Conservation (phyloP, 2,329 filamentous ascomycete species). For the Apiospora pterosperma region DNA sequence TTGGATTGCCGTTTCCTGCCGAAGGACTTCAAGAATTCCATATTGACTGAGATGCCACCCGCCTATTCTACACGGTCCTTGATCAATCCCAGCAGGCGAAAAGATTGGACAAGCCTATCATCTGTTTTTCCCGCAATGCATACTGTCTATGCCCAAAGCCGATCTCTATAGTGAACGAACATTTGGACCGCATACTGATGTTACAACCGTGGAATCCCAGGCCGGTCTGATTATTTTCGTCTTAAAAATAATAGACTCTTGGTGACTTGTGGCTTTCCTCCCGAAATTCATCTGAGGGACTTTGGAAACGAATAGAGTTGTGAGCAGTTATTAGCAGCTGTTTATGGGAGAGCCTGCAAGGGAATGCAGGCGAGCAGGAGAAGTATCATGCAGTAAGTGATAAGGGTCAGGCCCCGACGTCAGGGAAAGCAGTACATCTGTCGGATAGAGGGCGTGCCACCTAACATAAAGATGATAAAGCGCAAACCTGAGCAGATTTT, state of each 20-base stretch:
- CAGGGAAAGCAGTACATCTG: background rate
- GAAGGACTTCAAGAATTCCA: background rate
- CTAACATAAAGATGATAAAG: background rate
- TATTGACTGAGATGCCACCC: background rate
- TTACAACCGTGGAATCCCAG: too few species aligned
- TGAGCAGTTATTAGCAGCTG: background rate
- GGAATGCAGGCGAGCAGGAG: background rate
- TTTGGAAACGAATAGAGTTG: background rate
- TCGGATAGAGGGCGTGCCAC: background rate
- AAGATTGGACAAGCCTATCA: background rate
- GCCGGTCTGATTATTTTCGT: background rate
- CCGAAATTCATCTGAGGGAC: background rate
- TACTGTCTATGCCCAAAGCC: background rate
- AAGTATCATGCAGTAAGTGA: background rate
- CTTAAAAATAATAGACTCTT: background rate
- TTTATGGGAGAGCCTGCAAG: too few species aligned
- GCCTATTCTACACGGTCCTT: background rate
- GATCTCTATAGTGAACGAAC: background rate
- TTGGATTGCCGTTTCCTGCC: background rate
- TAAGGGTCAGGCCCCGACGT: background rate
- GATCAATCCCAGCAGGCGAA: background rate
- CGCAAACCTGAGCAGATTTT: background rate
- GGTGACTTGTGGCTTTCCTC: background rate
- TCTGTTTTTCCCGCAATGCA: too few species aligned
- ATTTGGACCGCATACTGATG: background rate